Conservation (phyloP, 257 asterid genomes). For the Primulina eburnea region DNA sequence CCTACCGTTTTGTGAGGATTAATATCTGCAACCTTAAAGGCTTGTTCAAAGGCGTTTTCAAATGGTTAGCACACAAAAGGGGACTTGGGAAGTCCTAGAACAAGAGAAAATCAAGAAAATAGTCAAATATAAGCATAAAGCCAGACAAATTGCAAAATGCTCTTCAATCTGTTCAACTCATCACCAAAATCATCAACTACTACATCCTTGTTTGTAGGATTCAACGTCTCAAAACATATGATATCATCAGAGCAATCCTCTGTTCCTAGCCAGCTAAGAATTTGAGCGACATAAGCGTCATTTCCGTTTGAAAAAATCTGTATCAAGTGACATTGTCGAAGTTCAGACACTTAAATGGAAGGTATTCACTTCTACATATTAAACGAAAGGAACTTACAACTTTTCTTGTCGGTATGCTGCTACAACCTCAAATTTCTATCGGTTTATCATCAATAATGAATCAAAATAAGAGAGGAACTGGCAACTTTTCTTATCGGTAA, state of each 20-base stretch:
- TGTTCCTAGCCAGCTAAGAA: constrained; percentile 70
- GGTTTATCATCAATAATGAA: too few relatives aligned
- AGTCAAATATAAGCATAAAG: constrained; percentile 17
- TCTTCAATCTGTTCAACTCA: constrained; percentile 31
- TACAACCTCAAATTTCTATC: too few relatives aligned
- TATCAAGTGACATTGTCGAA: constrained; percentile 20
- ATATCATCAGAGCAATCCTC: constrained; percentile 81
- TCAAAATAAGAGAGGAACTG: too few relatives aligned
- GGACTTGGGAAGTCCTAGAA: constrained; percentile 41
- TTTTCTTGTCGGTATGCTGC: constrained; percentile 57
- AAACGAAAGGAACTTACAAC: constrained; percentile 48
- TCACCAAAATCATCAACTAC: constrained; percentile 32
- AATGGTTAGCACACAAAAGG: constrained; percentile 77
- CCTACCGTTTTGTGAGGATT: constrained; percentile 75
- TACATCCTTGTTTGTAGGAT: constrained; percentile 42
- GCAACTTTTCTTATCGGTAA: too few relatives aligned
- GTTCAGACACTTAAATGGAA: background rate
- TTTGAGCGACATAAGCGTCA: constrained; percentile 80
- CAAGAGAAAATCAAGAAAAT: constrained; percentile 13
- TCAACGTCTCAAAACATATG: constrained; percentile 73
- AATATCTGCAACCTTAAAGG: constrained; percentile 60
- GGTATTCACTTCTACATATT: background rate
- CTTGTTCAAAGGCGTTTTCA: constrained; percentile 57
- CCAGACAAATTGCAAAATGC: background rate
- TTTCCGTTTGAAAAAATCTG: constrained; percentile 93